Base-by-base conservation (phyloP, 1,284 basidiomycete species). In the Ustilago hordei region DNA sequence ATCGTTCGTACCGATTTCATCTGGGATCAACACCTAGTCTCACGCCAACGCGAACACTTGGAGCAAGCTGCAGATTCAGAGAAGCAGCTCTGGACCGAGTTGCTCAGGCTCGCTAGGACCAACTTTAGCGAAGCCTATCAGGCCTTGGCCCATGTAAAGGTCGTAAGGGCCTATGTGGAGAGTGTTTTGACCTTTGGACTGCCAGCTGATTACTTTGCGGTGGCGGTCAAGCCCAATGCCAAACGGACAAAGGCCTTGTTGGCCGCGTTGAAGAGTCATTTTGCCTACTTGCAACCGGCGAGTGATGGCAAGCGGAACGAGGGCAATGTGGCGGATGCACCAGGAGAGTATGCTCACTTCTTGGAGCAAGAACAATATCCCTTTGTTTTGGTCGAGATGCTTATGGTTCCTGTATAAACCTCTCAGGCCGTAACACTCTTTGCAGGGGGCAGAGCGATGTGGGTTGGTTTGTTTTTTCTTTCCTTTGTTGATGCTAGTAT, bases 91-190 rank as follows among this genome's bases (percentile, higher is more conserved):
- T 99, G 97, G 97, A 94, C 95, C 23, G 97, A 99, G 84, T 90
- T 99, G 2, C 88, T 99, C n/a, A 91, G 94, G 74, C 87, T 99
- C 50, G 91, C 95, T 35, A 90, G 97, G 71, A 97, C 94, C 69
- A 98, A 97, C 88, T 99, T 99, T 86, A 95, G 94, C 7, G 97
- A 99, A 87, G 91, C 95, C 3, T 95, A 95, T 88, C 95, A 99
- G 87, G 90, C 96, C 38, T 89, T 98, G 19, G 92, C 95, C 1
- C 97, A 99, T 85, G 89, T 99, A 74, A 98, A 99, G 87, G 90
- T 98, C 62, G 87, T 98, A 28, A 91, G 95, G 32, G 89, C 96
- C 11, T 98, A 95, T 82, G 92, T 97, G 15, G 97, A 99, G 88
- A 96, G 94, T 75, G 95, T 98, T 13, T 89, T 99, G 48, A 90